A percentile compares a stretch with the other conserved stretches of the same genome.
Conservation (phyloP, 1,139 yeast species). For the Pichia sp. region DNA sequence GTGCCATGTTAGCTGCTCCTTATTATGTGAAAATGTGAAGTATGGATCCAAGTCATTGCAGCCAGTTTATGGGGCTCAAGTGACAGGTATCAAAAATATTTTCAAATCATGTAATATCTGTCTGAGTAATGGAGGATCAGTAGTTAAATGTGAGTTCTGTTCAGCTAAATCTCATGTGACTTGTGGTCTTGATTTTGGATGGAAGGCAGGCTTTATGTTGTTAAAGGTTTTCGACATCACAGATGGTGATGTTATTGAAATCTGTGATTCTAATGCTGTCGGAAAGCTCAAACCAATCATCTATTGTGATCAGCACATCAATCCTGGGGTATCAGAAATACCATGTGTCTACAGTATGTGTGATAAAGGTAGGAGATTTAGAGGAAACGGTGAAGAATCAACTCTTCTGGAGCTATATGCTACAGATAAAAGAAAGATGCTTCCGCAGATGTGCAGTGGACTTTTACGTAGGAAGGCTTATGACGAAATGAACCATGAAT, state of each 20-base stretch:
- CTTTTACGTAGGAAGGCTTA: slow-evolving; percentile 24
- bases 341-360: slow-evolving; percentile 30
- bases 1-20: slow-evolving; percentile 78
- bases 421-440: slow-evolving; percentile 38
- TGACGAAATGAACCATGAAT: slow-evolving; percentile 11
- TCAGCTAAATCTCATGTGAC: slow-evolving; percentile 50
- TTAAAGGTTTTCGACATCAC: slow-evolving; percentile 20
- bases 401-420: slow-evolving; percentile 43
- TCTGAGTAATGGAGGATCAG: slow-evolving; percentile 38
- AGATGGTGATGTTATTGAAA: slow-evolving; percentile 26
- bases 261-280: slow-evolving; percentile 28
- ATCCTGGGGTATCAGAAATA: slow-evolving; percentile 12
- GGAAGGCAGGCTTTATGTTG: slow-evolving; percentile 45
- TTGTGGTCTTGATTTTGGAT: slow-evolving; percentile 57
- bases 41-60: slow-evolving; percentile 43
- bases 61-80: slow-evolving; percentile 39
- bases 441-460: slow-evolving; percentile 11
- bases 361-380: slow-evolving; percentile 35
- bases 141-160: slow-evolving; percentile 44
- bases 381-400: slow-evolving; percentile 28
- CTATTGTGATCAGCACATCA: slow-evolving; percentile 41
- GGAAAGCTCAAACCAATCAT: slow-evolving; percentile 45
- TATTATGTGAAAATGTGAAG: slow-evolving; percentile 44
- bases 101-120: slow-evolving; percentile 40
- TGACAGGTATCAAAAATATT: slow-evolving; percentile 25